Percentiles rank a stretch among this genome's conserved stretches.
These are phyloP conservation scores for cucumber (Cucumis sativus) DNA, from an alignment of 306 rosid genomes.

Conservation along the genomic window DNA sequence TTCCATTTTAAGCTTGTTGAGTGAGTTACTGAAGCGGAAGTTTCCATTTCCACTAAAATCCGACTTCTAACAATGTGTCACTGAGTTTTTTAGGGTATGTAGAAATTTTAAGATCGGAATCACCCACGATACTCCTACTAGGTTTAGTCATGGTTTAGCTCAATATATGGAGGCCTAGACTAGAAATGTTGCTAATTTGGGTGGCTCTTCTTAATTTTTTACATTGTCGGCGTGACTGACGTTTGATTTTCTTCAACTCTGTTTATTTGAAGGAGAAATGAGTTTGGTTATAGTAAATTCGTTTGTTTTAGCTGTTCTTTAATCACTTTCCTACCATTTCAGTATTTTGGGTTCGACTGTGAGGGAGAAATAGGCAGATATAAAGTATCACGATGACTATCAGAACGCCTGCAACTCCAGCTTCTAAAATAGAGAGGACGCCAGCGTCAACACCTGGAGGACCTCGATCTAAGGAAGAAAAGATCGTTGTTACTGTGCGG, in stretches of 20 bases:
- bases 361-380: neutral
- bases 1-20: neutral
- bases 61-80: neutral
- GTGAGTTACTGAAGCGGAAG: neutral
- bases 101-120: neutral
- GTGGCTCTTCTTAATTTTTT: neutral
- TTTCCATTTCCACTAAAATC: neutral
- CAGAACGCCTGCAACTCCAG: constrained; percentile 87
- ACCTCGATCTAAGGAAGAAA: constrained; percentile 63
- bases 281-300: neutral
- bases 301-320: neutral
- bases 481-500: constrained; percentile 91
- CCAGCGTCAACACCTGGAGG: constrained; percentile 85
- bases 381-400: constrained; percentile 40
- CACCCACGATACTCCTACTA: neutral
- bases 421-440: constrained; percentile 79
- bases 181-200: neutral
- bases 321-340: neutral
- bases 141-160: neutral
- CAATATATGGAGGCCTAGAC: neutral
- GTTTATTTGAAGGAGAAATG: neutral
- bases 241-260: neutral
- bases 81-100: neutral
- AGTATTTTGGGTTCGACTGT: neutral
- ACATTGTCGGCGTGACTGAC: neutral